Evolutionary conservation across 495 filamentous ascomycete species (phyloP).

Genomic region (Xylaria cubensis): DNA sequence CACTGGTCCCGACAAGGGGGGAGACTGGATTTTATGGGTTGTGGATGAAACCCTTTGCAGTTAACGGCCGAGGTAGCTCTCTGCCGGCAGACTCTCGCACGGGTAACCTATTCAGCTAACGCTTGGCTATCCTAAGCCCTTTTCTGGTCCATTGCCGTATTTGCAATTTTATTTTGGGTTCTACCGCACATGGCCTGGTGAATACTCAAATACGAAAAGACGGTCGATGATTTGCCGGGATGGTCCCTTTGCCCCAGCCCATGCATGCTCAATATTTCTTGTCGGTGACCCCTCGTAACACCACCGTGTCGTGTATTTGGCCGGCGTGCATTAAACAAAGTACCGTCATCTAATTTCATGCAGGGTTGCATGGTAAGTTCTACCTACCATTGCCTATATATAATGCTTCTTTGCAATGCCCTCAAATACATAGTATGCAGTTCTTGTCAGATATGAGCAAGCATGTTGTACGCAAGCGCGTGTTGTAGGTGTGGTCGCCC

Average conservation of each 20-base stretch:
- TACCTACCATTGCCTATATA: slow-evolving; percentile 12
- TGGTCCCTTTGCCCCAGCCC: slow-evolving; percentile 13
- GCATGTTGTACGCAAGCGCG: neutral
- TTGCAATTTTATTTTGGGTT: slow-evolving; percentile 26
- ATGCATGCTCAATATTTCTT: neutral
- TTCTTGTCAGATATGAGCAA: neutral
- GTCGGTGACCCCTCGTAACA: slow-evolving; percentile 2
- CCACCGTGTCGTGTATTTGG: slow-evolving; percentile 13
- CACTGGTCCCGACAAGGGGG: slow-evolving; percentile 15
- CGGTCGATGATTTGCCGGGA: slow-evolving; percentile 20
- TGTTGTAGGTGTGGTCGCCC: neutral
- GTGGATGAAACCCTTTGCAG: neutral
- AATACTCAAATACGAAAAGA: slow-evolving; percentile 29
- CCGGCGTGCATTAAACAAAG: slow-evolving; percentile 3
- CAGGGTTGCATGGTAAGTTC: neutral
- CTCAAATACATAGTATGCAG: neutral
- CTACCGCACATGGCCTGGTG: neutral
- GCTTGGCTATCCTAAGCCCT: slow-evolving; percentile 7
- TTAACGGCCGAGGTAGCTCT: slow-evolving; percentile 4
- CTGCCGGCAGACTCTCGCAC: neutral
- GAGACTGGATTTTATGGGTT: neutral
- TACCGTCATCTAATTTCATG: slow-evolving; percentile 22
- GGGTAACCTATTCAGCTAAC: neutral
- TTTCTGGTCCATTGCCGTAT: slow-evolving; percentile 6
- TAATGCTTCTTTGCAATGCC: slow-evolving; percentile 7